Evolutionary conservation across 2,329 filamentous ascomycete species (phyloP).

Genomic region (Colletotrichum melonis): DNA sequence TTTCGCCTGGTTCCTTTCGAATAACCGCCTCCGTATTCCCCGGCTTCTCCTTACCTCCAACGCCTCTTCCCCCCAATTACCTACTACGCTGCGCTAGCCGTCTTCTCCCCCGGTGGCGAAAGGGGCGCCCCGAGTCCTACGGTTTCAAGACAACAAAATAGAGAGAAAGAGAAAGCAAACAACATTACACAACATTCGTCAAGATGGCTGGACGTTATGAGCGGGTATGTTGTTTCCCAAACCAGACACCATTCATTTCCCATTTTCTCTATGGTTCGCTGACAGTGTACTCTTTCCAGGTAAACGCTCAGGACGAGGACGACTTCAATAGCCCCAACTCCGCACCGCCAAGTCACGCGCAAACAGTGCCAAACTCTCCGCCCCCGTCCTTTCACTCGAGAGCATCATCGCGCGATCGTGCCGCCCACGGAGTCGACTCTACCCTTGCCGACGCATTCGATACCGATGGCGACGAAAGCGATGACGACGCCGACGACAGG

Average conservation of each 20-base stretch:
- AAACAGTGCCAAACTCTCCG: slow-evolving; percentile 66
- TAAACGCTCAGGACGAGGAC: slow-evolving; percentile 70
- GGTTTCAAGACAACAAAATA: slow-evolving; percentile 7
- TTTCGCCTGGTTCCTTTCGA: background rate
- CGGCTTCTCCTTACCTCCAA: background rate
- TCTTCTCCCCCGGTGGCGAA: slow-evolving; percentile 35
- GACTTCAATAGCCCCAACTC: slow-evolving; percentile 52
- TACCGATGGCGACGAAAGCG: slow-evolving; percentile 80
- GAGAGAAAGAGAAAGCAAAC: background rate
- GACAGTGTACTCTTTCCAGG: slow-evolving; percentile 47
- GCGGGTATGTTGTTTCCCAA: slow-evolving; percentile 56
- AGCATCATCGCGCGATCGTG: slow-evolving; percentile 67
- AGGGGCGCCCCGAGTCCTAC: slow-evolving; percentile 2
- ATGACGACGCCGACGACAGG: slow-evolving; percentile 82
- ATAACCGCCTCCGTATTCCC: background rate
- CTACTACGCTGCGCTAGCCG: slow-evolving; percentile 17
- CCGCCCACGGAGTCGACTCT: slow-evolving; percentile 69
- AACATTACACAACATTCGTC: slow-evolving; percentile 32
- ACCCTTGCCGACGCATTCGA: slow-evolving; percentile 95
- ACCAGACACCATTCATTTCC: background rate
- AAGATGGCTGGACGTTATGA: slow-evolving; percentile 69
- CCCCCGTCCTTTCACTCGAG: slow-evolving; percentile 91
- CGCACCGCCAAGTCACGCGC: slow-evolving; percentile 43
- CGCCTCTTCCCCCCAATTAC: slow-evolving; percentile 2
- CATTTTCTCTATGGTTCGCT: background rate